Percentiles rank a stretch among this genome's conserved stretches.
These are phyloP conservation scores for Dictyostelium capitatum DNA, from an alignment of 78 protist genomes.

Conservation along the genomic window DNA sequence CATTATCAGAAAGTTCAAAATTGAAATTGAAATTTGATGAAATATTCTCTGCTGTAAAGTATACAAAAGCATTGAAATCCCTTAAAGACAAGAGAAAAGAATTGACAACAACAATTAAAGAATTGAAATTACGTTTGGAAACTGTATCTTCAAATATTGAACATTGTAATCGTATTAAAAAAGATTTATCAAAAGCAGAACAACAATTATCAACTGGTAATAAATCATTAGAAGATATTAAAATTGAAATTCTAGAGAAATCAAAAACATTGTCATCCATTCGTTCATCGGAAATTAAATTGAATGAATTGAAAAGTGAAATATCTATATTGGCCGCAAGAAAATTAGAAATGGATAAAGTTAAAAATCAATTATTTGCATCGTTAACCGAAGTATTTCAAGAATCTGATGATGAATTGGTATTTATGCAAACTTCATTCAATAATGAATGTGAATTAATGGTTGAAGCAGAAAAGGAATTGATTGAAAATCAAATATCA, in stretches of 20 bases:
- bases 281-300: neutral
- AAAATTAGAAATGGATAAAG: slow-evolving; percentile 49
- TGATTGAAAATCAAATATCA: slow-evolving; percentile 5
- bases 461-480: slow-evolving; percentile 19
- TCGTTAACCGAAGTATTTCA: slow-evolving; percentile 13
- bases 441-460: slow-evolving; percentile 22
- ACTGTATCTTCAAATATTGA: slow-evolving; percentile 16
- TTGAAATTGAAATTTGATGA: slow-evolving; percentile 97
- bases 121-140: slow-evolving; percentile 52
- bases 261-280: neutral
- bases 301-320: neutral
- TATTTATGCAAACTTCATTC: slow-evolving; percentile 35
- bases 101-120: slow-evolving; percentile 32
- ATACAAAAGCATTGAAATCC: slow-evolving; percentile 78
- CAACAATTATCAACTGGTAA: neutral
- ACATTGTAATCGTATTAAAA: slow-evolving; percentile 10
- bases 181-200: neutral
- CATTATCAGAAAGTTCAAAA: slow-evolving; percentile 85
- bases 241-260: slow-evolving; percentile 15
- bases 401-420: slow-evolving; percentile 45
- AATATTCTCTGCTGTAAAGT: slow-evolving; percentile 95
- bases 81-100: slow-evolving; percentile 70
- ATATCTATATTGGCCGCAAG: slow-evolving; percentile 11
- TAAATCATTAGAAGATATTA: slow-evolving; percentile 1
- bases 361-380: slow-evolving; percentile 7